Evolutionary conservation across 192 early-diverging fungal genomes (phyloP).

Genomic region (Anaeromyces robustus): DNA sequence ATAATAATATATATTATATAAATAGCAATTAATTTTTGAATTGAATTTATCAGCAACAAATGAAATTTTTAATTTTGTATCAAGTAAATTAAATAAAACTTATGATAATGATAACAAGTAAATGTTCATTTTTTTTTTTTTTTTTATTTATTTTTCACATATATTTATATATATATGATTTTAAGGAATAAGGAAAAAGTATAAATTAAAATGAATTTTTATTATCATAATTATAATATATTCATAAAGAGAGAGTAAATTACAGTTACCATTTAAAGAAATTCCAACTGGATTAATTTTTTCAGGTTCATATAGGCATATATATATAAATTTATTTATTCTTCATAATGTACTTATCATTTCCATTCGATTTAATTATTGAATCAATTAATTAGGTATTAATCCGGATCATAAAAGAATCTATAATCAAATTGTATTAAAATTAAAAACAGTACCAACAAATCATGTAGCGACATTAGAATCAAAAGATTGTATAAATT

Average conservation of each 20-base stretch:
- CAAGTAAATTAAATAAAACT: background rate
- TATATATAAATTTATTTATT: background rate
- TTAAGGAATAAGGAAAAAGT: too few species aligned
- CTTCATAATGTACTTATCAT: too few species aligned
- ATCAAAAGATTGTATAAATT: constrained; percentile 47
- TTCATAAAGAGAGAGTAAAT: background rate
- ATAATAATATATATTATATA: constrained; percentile 9
- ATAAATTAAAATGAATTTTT: too few species aligned
- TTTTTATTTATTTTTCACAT: too few species aligned
- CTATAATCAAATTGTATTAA: constrained; percentile 44
- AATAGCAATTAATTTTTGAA: constrained; percentile 27
- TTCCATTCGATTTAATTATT: background rate
- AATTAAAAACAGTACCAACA: constrained; percentile 4
- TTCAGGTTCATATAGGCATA: background rate
- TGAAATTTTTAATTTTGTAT: constrained; percentile 43
- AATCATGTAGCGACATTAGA: constrained; percentile 48
- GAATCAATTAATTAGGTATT: constrained; percentile 19
- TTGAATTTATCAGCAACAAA: constrained; percentile 39
- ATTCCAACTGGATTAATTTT: background rate
- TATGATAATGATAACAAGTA: background rate
- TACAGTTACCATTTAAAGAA: background rate
- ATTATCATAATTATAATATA: too few species aligned
- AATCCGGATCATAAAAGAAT: constrained; percentile 63
- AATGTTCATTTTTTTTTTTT: too few species aligned
- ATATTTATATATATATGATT: too few species aligned